A percentile compares a stretch with the other conserved stretches of the same genome.
Evolutionary conservation across 768 basidiomycete species (phyloP).

Genomic region (Lactarius indigo): DNA sequence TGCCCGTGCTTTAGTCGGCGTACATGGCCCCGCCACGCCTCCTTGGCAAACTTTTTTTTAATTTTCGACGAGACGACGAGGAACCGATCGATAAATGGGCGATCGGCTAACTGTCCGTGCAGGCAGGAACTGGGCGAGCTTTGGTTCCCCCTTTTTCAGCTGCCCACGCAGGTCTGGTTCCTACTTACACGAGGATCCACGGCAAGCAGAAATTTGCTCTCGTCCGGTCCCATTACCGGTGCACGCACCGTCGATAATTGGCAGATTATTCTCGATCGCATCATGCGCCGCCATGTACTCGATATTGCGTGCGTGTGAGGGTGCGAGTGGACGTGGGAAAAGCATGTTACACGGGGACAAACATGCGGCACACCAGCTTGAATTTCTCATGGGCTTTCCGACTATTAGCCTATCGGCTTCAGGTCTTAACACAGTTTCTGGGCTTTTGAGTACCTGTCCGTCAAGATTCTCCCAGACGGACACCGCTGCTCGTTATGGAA

Average conservation of each 20-base stretch:
- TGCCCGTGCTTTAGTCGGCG: no score
- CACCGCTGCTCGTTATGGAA: neutral
- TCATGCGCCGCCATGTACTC: conserved; percentile 3
- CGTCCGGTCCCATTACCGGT: conserved; percentile 4
- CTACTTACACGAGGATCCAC: neutral
- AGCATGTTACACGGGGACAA: neutral
- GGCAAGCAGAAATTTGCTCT: conserved; percentile 4
- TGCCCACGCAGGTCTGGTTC: no score
- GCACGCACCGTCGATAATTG: conserved; percentile 3
- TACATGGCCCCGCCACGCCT: no score
- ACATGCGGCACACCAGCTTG: neutral
- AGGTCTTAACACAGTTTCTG: neutral
- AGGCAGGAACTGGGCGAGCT: no score
- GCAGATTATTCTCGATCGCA: neutral
- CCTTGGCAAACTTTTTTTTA: no score
- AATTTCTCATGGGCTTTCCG: neutral
- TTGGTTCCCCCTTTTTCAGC: no score
- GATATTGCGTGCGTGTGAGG: conserved; percentile 4
- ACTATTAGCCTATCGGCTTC: neutral
- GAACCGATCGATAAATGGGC: no score
- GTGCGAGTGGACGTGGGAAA: neutral
- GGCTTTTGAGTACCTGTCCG: neutral
- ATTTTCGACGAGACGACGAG: no score
- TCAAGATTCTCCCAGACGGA: neutral
- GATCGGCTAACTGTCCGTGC: no score